Conservation (phyloP, 1,284 basidiomycete species). For the Sporisorium scitamineum region DNA sequence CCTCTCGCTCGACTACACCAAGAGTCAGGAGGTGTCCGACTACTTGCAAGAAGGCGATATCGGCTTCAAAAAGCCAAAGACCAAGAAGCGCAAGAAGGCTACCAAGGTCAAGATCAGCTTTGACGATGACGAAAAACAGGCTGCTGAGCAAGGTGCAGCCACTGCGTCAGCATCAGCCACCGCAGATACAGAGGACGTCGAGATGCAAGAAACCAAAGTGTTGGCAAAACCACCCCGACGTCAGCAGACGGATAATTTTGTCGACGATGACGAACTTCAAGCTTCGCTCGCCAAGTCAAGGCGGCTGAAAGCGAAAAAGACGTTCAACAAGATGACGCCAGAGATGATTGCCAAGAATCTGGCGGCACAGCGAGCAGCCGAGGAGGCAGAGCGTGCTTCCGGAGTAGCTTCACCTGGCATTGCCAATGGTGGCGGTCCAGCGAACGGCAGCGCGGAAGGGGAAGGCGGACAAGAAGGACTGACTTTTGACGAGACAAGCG, state of each 20-base stretch:
- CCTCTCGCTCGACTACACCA: constrained; percentile 85
- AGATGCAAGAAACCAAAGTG: constrained; percentile 74
- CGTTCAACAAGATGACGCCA: constrained; percentile 79
- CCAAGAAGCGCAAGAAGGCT: constrained; percentile 86
- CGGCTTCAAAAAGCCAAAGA: constrained; percentile 91
- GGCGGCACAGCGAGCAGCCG: constrained; percentile 76
- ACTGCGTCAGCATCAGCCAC: constrained; percentile 37
- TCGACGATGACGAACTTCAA: constrained; percentile 98
- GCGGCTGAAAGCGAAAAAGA: constrained; percentile 82
- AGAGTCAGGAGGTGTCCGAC: constrained; percentile 86
- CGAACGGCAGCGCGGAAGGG: neutral
- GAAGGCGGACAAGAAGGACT: constrained; percentile 70
- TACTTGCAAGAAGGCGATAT: constrained; percentile 90
- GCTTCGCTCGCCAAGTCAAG: constrained; percentile 88
- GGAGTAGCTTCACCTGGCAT: constrained; percentile 7
- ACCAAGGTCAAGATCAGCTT: constrained; percentile 78
- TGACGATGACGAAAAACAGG: constrained; percentile 72
- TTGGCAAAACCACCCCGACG: constrained; percentile 6
- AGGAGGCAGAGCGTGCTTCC: constrained; percentile 73
- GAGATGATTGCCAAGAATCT: constrained; percentile 84
- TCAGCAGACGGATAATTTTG: constrained; percentile 75
- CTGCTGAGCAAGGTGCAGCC: constrained; percentile 4
- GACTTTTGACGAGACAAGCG: constrained; percentile 95
- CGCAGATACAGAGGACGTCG: constrained; percentile 69
- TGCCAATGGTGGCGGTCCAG: constrained; percentile 1